Evolutionary conservation across 2,329 filamentous ascomycete genomes (phyloP).

Genomic region (Penicillium paneum): DNA sequence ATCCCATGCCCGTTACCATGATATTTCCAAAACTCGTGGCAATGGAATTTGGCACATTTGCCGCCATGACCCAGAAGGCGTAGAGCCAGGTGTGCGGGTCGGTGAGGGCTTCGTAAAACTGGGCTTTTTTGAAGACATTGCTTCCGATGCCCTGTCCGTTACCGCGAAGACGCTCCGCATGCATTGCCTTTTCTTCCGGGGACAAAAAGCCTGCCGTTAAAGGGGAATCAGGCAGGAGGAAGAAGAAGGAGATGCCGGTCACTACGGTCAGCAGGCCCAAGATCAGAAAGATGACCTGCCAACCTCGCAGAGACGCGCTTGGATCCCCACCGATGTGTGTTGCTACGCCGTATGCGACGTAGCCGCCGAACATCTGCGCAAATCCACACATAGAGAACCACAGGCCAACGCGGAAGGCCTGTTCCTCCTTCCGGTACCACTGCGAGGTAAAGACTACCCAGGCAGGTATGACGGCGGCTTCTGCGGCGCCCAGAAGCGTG

Average conservation of each 20-base stretch:
- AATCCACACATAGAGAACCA: constrained; percentile 33
- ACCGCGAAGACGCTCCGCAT: constrained; percentile 34
- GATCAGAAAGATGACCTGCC: constrained; percentile 41
- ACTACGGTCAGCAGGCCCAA: constrained; percentile 35
- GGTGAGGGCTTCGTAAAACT: constrained; percentile 34
- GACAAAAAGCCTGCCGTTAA: constrained; percentile 33
- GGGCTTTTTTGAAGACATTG: constrained; percentile 33
- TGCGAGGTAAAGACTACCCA: constrained; percentile 33
- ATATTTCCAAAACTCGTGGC: constrained; percentile 41
- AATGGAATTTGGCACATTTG: constrained; percentile 40
- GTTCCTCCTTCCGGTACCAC: constrained; percentile 34
- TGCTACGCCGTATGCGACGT: constrained; percentile 36
- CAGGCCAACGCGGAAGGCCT: constrained; percentile 30
- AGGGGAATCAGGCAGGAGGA: constrained; percentile 38
- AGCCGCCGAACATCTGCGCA: constrained; percentile 40
- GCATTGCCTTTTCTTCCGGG: constrained; percentile 29
- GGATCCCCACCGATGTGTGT: constrained; percentile 29
- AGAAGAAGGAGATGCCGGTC: constrained; percentile 38
- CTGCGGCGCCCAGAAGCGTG: constrained; percentile 52
- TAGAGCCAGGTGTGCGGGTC: constrained; percentile 39
- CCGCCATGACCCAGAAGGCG: constrained; percentile 37
- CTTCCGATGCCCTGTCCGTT: constrained; percentile 40
- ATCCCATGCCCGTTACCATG: constrained; percentile 40
- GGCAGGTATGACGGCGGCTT: constrained; percentile 40
- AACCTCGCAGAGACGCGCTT: constrained; percentile 28